phyloP scores from a whole-genome alignment of 2,329 filamentous ascomycete species.

The Ophiostoma australiae region DNA sequence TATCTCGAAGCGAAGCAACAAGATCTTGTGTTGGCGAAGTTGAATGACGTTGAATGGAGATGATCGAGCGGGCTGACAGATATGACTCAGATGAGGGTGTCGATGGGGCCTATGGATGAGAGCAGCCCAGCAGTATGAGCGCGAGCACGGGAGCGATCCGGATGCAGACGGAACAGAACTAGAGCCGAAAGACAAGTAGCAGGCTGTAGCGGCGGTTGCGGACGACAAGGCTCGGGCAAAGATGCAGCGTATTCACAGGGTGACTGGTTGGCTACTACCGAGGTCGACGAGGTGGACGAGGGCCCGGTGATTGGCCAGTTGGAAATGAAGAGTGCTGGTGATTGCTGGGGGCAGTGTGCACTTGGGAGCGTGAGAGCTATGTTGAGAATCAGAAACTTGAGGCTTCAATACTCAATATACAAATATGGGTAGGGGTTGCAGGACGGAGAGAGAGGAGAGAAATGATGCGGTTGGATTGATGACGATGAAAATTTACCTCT shows the following conservation, averaged over 20 bases:
- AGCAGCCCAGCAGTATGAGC: not conserved
- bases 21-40: not conserved
- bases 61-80: not conserved
- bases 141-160: not conserved
- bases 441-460: not conserved
- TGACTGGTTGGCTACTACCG: not conserved
- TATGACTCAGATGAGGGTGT: not conserved
- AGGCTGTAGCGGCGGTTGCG: not conserved
- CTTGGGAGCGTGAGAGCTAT: not conserved
- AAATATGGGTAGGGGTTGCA: not conserved
- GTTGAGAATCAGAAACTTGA: not conserved
- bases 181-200: not conserved
- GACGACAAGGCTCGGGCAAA: not conserved
- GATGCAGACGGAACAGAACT: not conserved
- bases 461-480: not conserved
- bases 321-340: not conserved
- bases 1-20: not conserved
- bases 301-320: not conserved
- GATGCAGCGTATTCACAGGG: not conserved
- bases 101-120: not conserved
- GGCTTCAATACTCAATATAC: not conserved
- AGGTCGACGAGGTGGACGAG: not conserved
- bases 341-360: not conserved
- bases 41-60: not conserved
- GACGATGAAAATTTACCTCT: not conserved